These are phyloP conservation scores for Nelumbo lutea DNA, from an alignment of 164 flowering plant genomes.

Conservation along the genomic window DNA sequence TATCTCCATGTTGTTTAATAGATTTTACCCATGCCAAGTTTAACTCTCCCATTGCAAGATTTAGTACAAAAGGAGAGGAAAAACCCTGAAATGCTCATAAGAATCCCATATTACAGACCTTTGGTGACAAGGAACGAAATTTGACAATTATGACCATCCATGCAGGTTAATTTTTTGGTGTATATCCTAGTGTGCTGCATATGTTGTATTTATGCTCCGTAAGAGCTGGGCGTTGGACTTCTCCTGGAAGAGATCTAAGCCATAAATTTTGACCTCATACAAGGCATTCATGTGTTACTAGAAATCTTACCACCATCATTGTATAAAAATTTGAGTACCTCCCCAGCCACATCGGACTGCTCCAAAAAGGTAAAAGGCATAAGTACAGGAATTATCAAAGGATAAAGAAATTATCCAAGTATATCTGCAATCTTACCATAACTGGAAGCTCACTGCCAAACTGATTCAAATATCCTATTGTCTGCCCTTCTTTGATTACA, in stretches of 20 bases:
- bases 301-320: conserved; percentile 68
- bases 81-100: no score
- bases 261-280: neutral
- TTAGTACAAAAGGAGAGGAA: no score
- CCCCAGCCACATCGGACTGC: conserved; percentile 92
- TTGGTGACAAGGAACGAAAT: no score
- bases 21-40: no score
- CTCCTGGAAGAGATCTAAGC: neutral
- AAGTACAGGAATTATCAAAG: neutral
- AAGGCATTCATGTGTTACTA: neutral
- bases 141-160: no score
- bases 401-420: neutral
- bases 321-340: conserved; percentile 66
- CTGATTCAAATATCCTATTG: conserved; percentile 84
- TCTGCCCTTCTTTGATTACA: conserved; percentile 80
- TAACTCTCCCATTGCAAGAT: no score
- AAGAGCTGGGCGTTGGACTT: no score
- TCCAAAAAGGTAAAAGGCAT: conserved; percentile 11
- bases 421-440: conserved; percentile 38
- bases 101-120: no score
- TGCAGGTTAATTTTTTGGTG: no score
- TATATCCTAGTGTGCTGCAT: no score
- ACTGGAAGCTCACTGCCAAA: conserved; percentile 78
- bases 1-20: no score
- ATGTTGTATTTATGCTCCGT: no score